phyloP scores from a whole-genome alignment of 805 yeast genomes.

The Saturnispora mendoncae region DNA sequence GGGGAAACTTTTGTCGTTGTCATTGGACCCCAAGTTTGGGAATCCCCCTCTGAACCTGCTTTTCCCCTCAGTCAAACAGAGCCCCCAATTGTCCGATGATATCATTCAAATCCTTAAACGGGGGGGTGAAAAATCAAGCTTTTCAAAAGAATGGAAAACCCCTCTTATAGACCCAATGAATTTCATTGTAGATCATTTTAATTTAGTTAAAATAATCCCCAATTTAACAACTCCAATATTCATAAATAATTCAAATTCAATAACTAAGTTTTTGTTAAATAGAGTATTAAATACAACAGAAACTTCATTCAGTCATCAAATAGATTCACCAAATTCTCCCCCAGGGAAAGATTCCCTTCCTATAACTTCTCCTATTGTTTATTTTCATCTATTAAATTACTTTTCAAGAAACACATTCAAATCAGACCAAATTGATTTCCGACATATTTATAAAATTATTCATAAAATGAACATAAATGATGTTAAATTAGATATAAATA shows the following conservation, averaged over 20 bases:
- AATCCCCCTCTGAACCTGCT: not conserved
- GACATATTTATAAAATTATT: not conserved
- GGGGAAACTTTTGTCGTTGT: not conserved
- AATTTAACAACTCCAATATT: slow-evolving; percentile 6
- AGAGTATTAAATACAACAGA: slow-evolving; percentile 10
- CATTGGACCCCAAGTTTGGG: not conserved
- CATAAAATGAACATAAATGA: slow-evolving; percentile 8
- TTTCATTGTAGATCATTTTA: slow-evolving; percentile 5
- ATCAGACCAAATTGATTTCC: not conserved
- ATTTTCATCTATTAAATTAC: slow-evolving; percentile 5
- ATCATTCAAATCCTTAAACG: slow-evolving; percentile 1
- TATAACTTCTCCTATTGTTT: slow-evolving; percentile 1
- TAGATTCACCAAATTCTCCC: not conserved
- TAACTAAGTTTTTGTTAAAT: slow-evolving; percentile 8
- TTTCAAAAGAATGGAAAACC: not conserved
- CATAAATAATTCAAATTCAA: slow-evolving; percentile 8
- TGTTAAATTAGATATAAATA: slow-evolving; percentile 2
- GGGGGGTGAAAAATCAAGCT: not conserved
- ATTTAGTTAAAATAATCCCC: slow-evolving; percentile 1
- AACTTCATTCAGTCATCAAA: not conserved
- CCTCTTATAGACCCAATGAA: slow-evolving; percentile 6
- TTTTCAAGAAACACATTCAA: slow-evolving; percentile 7
- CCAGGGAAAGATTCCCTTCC: slow-evolving; percentile 2
- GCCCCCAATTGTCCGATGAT: slow-evolving; percentile 1
- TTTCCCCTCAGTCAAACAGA: not conserved